Evolutionary conservation across 768 basidiomycete species (phyloP), one percentile per base, ranked within the genome.

Genomic region (Leccinum arenicola): DNA sequence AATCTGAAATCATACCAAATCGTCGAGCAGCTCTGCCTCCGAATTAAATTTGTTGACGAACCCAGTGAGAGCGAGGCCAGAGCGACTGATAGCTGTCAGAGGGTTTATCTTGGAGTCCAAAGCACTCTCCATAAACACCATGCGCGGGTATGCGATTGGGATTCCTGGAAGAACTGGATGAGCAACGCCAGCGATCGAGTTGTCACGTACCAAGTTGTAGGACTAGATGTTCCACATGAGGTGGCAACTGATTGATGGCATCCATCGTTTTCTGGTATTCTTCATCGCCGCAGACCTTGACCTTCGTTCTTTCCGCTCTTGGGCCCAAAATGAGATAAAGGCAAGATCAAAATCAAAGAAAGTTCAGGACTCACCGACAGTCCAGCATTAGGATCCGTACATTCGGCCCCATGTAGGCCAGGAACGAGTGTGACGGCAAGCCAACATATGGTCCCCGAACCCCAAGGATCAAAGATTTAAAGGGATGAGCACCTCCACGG

Each of bases 11-110:
- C 8, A 35, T 61, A 89, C 90, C 73, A 95, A 77, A 75, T 99
- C 96, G 73, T 98, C 96, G 56, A 98, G 80, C 29, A 99, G 75
- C 74, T 98, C 97, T 0, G 95, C 91, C 48, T 92, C 91, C n/a
- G 83, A 83, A 72, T 95, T 94, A 73, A 94, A 95, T 70, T 91
- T 90, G 70, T 95, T 93, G 33, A 92, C 86, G 65, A 95, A 90
- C 12, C 91, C 88, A 31, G 83, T 82, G 47, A 93, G 70, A 19
- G 89, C 89, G 53, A 82, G 77, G 9, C 90, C 89, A 47, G 77
- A 76, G 69, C 84, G 82, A 8, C 88, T 90, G 8, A 98, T 77
- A 4, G 86, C 81, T 38, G 88, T 83, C 48, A 98, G 74, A 2
- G 95, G 95, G 70, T 98, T 98, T 52, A 88, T 78, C 73, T 89